Conservation (phyloP, 2,329 filamentous ascomycete genomes). For the Ambrosiella beaveri region DNA sequence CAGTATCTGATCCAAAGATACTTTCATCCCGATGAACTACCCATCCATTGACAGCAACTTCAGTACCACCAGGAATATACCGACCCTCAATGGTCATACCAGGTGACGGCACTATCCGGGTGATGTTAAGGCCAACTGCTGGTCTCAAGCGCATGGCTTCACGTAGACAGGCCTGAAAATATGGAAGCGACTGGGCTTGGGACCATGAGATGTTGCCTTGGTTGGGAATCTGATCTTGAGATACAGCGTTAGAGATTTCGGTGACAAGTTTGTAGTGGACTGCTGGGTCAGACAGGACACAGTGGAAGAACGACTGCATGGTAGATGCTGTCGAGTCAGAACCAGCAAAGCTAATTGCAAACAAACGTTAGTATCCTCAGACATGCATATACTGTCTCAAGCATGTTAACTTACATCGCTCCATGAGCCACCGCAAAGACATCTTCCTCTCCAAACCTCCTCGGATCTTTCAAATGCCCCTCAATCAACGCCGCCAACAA, state of each 20-base stretch:
- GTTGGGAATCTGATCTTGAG: constrained; percentile 19
- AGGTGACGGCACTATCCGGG: constrained; percentile 30
- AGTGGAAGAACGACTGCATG: constrained; percentile 39
- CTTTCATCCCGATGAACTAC: constrained; percentile 31
- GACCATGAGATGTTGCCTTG: constrained; percentile 30
- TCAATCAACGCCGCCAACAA: constrained; percentile 33
- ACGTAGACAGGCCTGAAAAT: constrained; percentile 39
- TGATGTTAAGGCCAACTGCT: constrained; percentile 36
- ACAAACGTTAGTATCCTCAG: background rate
- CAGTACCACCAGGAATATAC: constrained; percentile 33
- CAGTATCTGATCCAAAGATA: constrained; percentile 34
- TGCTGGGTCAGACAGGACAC: constrained; percentile 26
- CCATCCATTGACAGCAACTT: constrained; percentile 36
- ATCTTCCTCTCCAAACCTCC: constrained; percentile 31
- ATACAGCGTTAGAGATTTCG: constrained; percentile 29
- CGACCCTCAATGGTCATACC: constrained; percentile 34
- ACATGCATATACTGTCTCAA: background rate
- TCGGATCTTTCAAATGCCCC: constrained; percentile 33
- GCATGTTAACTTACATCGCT: constrained; percentile 28
- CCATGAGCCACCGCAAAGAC: constrained; percentile 40
- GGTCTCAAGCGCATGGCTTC: constrained; percentile 39
- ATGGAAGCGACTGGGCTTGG: constrained; percentile 31
- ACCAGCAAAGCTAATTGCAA: constrained; percentile 31
- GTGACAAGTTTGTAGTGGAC: constrained; percentile 24
- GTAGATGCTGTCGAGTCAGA: constrained; percentile 44